Evolutionary conservation across 2,329 filamentous ascomycete species (phyloP).

Genomic region (Colletotrichum sp.): DNA sequence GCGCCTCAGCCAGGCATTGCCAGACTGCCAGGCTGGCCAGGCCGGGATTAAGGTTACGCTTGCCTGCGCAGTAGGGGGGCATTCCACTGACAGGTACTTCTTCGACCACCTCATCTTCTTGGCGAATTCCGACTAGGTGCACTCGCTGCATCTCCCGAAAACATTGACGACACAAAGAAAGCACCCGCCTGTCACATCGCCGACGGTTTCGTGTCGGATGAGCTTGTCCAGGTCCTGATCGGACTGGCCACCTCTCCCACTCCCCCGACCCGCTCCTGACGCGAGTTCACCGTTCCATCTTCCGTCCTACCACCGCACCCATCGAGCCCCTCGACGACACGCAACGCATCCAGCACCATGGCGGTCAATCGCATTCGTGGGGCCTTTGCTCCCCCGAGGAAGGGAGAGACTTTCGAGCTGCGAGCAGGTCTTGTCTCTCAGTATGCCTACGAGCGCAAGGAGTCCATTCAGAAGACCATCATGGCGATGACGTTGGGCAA

Average conservation of each 20-base stretch:
- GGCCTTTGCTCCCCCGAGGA: constrained; percentile 90
- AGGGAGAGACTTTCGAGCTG: constrained; percentile 98
- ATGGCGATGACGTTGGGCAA: constrained; percentile 99
- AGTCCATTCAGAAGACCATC: constrained; percentile 99
- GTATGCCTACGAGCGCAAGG: constrained; percentile 99
- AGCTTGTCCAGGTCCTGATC: constrained; percentile 12
- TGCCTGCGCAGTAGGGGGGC: background rate
- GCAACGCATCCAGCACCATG: constrained; percentile 58
- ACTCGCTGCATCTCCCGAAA: background rate
- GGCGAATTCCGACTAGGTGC: constrained; percentile 15
- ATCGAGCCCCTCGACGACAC: constrained; percentile 30
- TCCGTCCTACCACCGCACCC: background rate
- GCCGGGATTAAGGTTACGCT: constrained; percentile 22
- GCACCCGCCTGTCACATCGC: background rate
- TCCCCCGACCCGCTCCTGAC: background rate
- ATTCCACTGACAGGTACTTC: constrained; percentile 15
- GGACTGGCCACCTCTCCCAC: constrained; percentile 15
- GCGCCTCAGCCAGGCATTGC: constrained; percentile 1
- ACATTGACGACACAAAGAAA: constrained; percentile 2
- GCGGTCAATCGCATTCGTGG: constrained; percentile 95
- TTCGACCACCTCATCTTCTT: constrained; percentile 22
- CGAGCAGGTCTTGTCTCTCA: constrained; percentile 95
- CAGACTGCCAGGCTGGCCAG: constrained; percentile 8
- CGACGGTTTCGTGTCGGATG: constrained; percentile 6
- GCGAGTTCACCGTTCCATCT: background rate